Percentiles rank a stretch among this genome's conserved stretches.
Evolutionary conservation across 148 eudicot species (phyloP).

Genomic region (Amaranthus cruentus): DNA sequence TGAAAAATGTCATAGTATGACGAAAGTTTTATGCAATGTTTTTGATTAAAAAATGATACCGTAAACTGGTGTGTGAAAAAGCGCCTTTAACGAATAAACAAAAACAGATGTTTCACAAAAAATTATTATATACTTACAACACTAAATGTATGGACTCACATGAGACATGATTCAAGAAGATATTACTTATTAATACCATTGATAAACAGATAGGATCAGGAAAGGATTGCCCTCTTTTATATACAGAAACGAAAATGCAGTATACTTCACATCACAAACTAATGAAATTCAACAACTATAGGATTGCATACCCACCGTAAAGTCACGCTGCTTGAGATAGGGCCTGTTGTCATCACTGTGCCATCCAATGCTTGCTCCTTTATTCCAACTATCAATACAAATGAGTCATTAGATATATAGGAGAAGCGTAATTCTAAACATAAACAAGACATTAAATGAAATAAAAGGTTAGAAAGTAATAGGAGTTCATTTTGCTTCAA

Average conservation of each 20-base stretch:
- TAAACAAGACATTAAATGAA: not conserved
- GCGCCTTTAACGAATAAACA: too few relatives aligned
- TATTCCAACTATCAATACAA: slow-evolving; percentile 62
- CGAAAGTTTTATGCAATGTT: too few relatives aligned
- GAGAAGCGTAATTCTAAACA: not conserved
- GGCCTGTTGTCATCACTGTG: slow-evolving; percentile 94
- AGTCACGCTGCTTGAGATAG: slow-evolving; percentile 85
- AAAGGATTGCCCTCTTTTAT: not conserved
- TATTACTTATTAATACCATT: too few relatives aligned
- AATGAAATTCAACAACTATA: not conserved
- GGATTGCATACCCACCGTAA: slow-evolving; percentile 50
- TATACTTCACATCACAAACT: not conserved
- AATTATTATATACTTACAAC: too few relatives aligned
- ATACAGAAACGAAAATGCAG: not conserved
- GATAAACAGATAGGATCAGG: not conserved
- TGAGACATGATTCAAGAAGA: too few relatives aligned
- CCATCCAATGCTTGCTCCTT: slow-evolving; percentile 99
- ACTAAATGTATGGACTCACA: too few relatives aligned
- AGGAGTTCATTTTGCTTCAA: not conserved
- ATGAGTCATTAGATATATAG: not conserved
- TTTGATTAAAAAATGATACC: too few relatives aligned
- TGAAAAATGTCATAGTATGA: too few relatives aligned
- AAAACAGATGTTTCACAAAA: too few relatives aligned
- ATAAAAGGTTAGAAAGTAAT: not conserved
- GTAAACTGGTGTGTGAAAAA: too few relatives aligned